Conservation (phyloP, 805 yeast genomes). For the Middelhovenomyces tepae region DNA sequence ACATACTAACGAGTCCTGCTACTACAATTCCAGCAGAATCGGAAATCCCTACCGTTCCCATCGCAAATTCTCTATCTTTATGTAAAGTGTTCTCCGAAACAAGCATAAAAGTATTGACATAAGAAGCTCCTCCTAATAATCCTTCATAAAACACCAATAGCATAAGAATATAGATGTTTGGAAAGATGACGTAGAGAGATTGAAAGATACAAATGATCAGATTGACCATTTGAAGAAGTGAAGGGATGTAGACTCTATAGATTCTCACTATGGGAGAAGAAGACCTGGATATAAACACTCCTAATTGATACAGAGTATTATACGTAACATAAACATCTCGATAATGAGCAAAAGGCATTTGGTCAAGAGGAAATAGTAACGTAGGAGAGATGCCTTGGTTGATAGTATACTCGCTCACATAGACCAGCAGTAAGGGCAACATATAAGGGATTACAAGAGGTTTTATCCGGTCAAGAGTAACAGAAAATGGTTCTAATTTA, state of each 20-base stretch:
- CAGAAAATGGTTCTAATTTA: background rate
- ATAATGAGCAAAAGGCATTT: slow-evolving; percentile 58
- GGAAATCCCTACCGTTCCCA: slow-evolving; percentile 78
- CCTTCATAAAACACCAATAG: slow-evolving; percentile 72
- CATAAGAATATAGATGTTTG: slow-evolving; percentile 54
- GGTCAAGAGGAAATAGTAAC: slow-evolving; percentile 61
- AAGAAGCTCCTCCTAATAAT: slow-evolving; percentile 80
- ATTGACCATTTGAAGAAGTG: slow-evolving; percentile 60
- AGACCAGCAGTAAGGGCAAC: slow-evolving; percentile 78
- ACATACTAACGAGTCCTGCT: slow-evolving; percentile 69
- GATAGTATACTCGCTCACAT: slow-evolving; percentile 76
- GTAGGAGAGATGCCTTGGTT: slow-evolving; percentile 93
- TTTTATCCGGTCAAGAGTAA: slow-evolving; percentile 20
- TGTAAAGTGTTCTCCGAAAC: slow-evolving; percentile 52
- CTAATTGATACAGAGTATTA: slow-evolving; percentile 82
- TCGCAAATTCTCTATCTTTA: slow-evolving; percentile 60
- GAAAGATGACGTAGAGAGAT: slow-evolving; percentile 49
- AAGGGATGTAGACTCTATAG: slow-evolving; percentile 47
- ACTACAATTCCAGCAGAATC: slow-evolving; percentile 77
- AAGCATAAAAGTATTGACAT: slow-evolving; percentile 77
- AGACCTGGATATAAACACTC: slow-evolving; percentile 87
- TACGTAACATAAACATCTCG: slow-evolving; percentile 88
- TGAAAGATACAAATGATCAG: slow-evolving; percentile 52
- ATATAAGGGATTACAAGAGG: slow-evolving; percentile 43
- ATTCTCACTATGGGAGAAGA: slow-evolving; percentile 62